Evolutionary conservation across 768 basidiomycete genomes (phyloP).

Genomic region (Boletus pseudopeckii): DNA sequence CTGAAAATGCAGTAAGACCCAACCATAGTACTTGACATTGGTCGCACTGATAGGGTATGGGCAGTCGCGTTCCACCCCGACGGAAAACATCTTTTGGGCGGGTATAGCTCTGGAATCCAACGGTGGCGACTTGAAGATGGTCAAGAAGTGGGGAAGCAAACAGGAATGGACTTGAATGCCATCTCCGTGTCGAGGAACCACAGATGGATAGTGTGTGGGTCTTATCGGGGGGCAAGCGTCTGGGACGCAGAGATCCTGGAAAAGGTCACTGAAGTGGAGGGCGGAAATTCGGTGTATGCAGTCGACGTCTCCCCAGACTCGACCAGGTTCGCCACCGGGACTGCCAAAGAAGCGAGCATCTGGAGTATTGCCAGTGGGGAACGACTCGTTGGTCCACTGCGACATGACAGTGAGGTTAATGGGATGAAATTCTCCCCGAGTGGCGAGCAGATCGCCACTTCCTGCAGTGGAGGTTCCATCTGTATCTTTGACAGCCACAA

Average conservation of each 20-base stretch:
- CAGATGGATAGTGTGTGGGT: not conserved
- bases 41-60: not conserved
- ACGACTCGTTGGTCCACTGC: not conserved
- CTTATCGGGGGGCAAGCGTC: not conserved
- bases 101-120: not conserved
- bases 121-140: not conserved
- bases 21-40: not conserved
- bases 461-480: not conserved
- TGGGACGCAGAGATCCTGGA: not conserved
- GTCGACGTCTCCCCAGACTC: not conserved
- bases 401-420: not conserved
- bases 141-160: not conserved
- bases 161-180: not conserved
- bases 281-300: not conserved
- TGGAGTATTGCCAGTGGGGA: not conserved
- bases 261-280: not conserved
- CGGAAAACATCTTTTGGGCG: not conserved
- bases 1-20: not conserved
- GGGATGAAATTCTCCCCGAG: not conserved
- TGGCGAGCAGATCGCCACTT: not conserved
- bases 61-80: not conserved
- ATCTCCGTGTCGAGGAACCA: not conserved
- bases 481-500: not conserved
- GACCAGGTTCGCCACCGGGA: not conserved
- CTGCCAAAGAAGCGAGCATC: not conserved